Base-by-base conservation (phyloP, 768 basidiomycete genomes). In the Tulasnella calospora region DNA sequence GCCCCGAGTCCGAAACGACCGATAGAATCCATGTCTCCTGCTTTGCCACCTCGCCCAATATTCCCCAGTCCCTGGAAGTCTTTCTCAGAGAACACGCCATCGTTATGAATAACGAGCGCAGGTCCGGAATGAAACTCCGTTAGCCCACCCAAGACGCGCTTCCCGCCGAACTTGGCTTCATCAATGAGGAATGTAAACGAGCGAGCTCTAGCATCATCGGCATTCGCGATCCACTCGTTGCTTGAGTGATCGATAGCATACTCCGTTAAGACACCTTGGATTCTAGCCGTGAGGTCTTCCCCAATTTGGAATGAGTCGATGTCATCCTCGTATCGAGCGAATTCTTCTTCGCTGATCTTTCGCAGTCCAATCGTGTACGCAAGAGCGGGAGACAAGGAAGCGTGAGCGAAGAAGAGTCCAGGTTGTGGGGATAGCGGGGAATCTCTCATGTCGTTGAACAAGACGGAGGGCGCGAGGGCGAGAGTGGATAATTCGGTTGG, bases 201-300 rank as follows among this genome's bases (percentile, higher is more conserved):
- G 3, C 83, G 85, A 0, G 89, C 89, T 13, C 82, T 82, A 0
- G 89, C 89, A 80, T 89, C 89, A 7, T 83, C 83, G 0, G 89
- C 89, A 78, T 90, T 90, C 0, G 89, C 89, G 8, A 89, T 78
- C 80, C 89, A 89, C 78, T 90, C 89, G 2, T 84, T 85, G 46
- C 87, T 81, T 13, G 88, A 84, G 74, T 89, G 87, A 9, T 84
- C 83, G 9, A 84, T 83, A 8, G 84, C 84, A 73, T 89, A 89
- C 30, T 86, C 84, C 23, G 80, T 82, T 15, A 89, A 82, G 0
- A 85, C 85, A 19, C 86, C 85, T 4, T 82, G 82, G 21, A 90
- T 88, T 1, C 87, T 86, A 0, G 84, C 86, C 4, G 85, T 82
- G 6, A 87, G 83, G 33, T 84, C 83, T 77, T 88, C 86, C 3